A percentile compares a stretch with the other conserved stretches of the same genome.
phyloP scores from a whole-genome alignment of 2,329 filamentous ascomycete species.

The Monosporascus ibericus region DNA sequence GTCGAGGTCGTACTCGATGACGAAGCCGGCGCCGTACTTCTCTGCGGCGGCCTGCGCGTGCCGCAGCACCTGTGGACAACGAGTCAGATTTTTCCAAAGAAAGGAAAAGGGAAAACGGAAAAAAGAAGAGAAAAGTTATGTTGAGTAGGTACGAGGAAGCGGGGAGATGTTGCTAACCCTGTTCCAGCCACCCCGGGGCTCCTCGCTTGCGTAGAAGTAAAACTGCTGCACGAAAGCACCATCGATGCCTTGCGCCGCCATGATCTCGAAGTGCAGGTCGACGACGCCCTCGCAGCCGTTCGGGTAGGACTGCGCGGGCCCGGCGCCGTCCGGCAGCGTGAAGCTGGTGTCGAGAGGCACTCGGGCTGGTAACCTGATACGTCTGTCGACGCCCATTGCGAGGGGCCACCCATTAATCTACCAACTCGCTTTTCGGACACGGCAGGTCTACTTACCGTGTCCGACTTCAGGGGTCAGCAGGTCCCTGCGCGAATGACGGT shows the following conservation, averaged over 20 bases:
- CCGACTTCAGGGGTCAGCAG: slow-evolving; percentile 15
- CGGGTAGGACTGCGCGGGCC: slow-evolving; percentile 16
- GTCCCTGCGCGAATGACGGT: slow-evolving; percentile 5
- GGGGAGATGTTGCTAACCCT: slow-evolving; percentile 7
- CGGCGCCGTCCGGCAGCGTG: slow-evolving; percentile 10
- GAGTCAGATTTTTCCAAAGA: too few relatives aligned
- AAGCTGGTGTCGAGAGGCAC: slow-evolving; percentile 18
- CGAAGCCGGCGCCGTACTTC: slow-evolving; percentile 20
- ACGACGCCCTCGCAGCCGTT: slow-evolving; percentile 19
- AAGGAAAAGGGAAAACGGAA: not conserved
- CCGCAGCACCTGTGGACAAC: slow-evolving; percentile 10
- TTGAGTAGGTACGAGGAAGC: not conserved
- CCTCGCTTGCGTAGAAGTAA: slow-evolving; percentile 18
- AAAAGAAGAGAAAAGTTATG: not conserved
- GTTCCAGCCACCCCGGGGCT: slow-evolving; percentile 14
- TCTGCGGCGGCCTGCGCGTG: slow-evolving; percentile 15
- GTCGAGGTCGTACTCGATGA: slow-evolving; percentile 20
- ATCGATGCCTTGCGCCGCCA: slow-evolving; percentile 16
- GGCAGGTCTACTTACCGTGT: slow-evolving; percentile 7
- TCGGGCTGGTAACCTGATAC: slow-evolving; percentile 16
- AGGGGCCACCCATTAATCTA: slow-evolving; percentile 2
- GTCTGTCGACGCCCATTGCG: slow-evolving; percentile 19
- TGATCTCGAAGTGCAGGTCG: slow-evolving; percentile 19
- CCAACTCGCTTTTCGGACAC: not conserved
- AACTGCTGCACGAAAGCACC: slow-evolving; percentile 20